phyloP scores from a whole-genome alignment of 768 basidiomycete species.

The Lactarius psammicola region DNA sequence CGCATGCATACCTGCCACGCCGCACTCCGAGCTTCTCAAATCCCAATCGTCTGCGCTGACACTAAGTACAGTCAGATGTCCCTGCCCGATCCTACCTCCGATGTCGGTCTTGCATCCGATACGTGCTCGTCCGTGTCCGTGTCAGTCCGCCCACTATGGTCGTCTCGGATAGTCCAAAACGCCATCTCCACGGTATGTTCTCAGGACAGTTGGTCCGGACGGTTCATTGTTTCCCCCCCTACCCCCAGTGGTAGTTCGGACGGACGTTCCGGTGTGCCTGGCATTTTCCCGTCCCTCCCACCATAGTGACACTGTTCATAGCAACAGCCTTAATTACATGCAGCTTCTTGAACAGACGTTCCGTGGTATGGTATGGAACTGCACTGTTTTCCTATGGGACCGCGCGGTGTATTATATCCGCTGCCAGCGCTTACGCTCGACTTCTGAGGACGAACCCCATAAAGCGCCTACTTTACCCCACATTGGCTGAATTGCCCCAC shows the following conservation, averaged over 20 bases:
- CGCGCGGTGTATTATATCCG: neutral
- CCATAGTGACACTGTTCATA: neutral
- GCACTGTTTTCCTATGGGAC: neutral
- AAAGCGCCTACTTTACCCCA: conserved; percentile 13
- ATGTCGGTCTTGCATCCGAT: conserved; percentile 17
- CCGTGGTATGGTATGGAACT: neutral
- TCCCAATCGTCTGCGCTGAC: conserved; percentile 19
- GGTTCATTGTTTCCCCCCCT: neutral
- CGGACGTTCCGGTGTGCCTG: neutral
- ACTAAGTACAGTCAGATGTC: conserved; percentile 10
- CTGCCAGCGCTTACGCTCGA: neutral
- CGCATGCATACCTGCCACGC: conserved; percentile 23
- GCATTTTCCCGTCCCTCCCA: neutral
- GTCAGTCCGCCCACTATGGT: neutral
- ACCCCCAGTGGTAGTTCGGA: conserved; percentile 1
- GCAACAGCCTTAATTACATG: neutral
- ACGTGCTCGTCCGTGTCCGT: neutral
- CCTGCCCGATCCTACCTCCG: conserved; percentile 16
- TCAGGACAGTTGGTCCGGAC: neutral
- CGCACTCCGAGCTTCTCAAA: conserved; percentile 25
- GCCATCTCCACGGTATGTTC: neutral
- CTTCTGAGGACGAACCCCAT: neutral
- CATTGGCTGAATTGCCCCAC: conserved; percentile 10
- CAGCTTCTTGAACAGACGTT: neutral
- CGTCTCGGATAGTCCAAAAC: neutral